Percentiles rank a stretch among this genome's conserved stretches.
Evolutionary conservation across 768 basidiomycete species (phyloP).

Genomic region (Tulasnella sp.): DNA sequence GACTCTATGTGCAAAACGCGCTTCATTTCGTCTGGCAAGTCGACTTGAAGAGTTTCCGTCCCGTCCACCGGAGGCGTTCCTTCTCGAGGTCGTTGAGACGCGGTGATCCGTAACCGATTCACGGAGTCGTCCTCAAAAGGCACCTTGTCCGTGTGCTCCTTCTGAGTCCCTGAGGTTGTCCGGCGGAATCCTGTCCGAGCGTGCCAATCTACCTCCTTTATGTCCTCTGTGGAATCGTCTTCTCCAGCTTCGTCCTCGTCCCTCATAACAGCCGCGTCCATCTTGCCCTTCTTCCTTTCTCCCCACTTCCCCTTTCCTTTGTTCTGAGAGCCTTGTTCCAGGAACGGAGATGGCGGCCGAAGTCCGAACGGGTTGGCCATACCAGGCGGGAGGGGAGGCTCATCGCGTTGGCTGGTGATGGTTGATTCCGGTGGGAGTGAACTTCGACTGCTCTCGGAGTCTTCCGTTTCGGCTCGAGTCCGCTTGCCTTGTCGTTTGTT

Average conservation of each 20-base stretch:
- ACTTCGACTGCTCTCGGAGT: background rate
- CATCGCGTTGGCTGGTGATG: background rate
- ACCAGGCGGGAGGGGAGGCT: background rate
- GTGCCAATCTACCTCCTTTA: conserved; percentile 4
- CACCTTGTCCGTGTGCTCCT: background rate
- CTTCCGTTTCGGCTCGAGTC: background rate
- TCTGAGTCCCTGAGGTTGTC: background rate
- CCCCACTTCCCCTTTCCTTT: conserved; percentile 13
- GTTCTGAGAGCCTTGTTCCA: background rate
- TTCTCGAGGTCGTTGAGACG: background rate
- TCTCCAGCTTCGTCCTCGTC: background rate
- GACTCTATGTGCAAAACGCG: conserved; percentile 5
- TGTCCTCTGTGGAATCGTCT: background rate
- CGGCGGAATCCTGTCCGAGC: background rate
- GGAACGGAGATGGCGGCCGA: conserved; percentile 6
- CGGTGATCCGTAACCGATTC: background rate
- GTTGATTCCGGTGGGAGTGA: background rate
- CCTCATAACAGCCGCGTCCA: background rate
- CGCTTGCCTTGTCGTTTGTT: background rate
- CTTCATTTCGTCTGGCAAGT: conserved; percentile 10
- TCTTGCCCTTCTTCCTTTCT: conserved; percentile 8
- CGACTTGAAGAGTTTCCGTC: background rate
- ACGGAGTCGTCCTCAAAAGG: background rate
- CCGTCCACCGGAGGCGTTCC: background rate
- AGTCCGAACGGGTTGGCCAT: conserved; percentile 4